Evolutionary conservation across 2,329 filamentous ascomycete genomes (phyloP), one percentile per base, ranked within the genome.

Genomic region (Fusarium tanahbumbuense): DNA sequence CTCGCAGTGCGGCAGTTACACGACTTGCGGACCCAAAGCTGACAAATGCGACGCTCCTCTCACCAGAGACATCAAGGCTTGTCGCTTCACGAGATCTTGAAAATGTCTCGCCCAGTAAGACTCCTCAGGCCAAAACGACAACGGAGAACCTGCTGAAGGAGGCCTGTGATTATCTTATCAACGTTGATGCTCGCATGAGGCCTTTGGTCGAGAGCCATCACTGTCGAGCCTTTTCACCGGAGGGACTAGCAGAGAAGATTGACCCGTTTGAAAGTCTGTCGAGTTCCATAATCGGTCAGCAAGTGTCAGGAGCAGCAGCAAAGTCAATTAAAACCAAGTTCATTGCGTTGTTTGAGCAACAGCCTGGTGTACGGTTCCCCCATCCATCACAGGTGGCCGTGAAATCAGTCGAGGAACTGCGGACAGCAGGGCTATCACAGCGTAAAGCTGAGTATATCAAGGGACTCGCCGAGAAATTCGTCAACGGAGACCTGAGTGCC

Each of bases 381-480:
- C 87, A 88, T 0, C 95, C 96, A 0, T 86, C 89, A 1, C 85
- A 93, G 70, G 93, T 98, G 10, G 87, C 88, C 0, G 78, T 82
- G 11, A 87, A 84, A 53, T 81, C 90, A 20, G 82, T 97, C 32
- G 82, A 91, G 30, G 86, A 82, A 6, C 86, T 99, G 11, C 91
- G 95, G 30, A 91, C 91, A 10, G 96, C 95, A 1, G 96, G 96
- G 0, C 87, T 99, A 52, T 97, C 93, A 5, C 92, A 97, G 81
- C 89, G 96, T 61, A 99, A 99, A 82, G 96, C 96, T 48, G 96
- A 98, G 82, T 99, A 99, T 80, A 89, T 98, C 64, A 87, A 90
- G 57, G 95, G 95, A 0, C 84, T 99, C 8, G 93, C 94, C 0
- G 86, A 91, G 75, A 94, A 94, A 78, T 98, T 98, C 76, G 83